Base-by-base conservation (phyloP, 805 yeast genomes). In the Clavispora carvajalis region DNA sequence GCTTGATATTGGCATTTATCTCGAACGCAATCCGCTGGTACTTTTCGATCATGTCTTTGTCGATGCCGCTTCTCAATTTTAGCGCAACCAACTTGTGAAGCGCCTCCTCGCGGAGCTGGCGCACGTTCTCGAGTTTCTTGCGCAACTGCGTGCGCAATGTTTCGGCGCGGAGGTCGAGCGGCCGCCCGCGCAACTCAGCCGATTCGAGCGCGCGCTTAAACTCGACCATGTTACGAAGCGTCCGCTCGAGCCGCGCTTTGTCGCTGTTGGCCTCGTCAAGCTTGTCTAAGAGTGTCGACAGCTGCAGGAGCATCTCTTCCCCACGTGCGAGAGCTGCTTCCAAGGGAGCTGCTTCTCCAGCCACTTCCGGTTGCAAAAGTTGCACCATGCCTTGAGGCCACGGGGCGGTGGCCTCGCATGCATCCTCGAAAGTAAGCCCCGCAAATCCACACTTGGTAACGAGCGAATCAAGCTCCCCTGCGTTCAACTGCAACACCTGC, bases 121-220 rank as follows among this genome's bases (percentile, higher is more conserved):
- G 48, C 24, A 65, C 54, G 1, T 43, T 43, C 2, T 46, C 43
- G 13, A 62, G 44, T 42, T 65, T 66, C 26, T 45, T 44, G 15
- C 71, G 50, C 17, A 69, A 41, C 0, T 40, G 46, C 6, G 23
- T 49, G 47, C 57, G 59, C 34, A 65, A 40, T 9, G 46, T 38
- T 19, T 57, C 60, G 22, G 56, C 60, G 7, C 53, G 54, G 13
- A 58, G 52, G 37, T 66, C 71, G 22, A 69, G 52, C 19, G 65
- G 65, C 17, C 62, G 46, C 23, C 49, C 52, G 36, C 43, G 51
- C 24, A 48, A 33, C 10, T 38, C 36, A n/a, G 45, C 30, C 7
- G 47, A 43, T 10, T 36, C 44, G 15, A 41, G 35, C 26, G 44
- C 38, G 15, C 46, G 48, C 26, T 47, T 37, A 39, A 49, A 47